These are phyloP conservation scores for Mortierella sp. DNA, from an alignment of 371 early-diverging fungal species.

Conservation along the genomic window DNA sequence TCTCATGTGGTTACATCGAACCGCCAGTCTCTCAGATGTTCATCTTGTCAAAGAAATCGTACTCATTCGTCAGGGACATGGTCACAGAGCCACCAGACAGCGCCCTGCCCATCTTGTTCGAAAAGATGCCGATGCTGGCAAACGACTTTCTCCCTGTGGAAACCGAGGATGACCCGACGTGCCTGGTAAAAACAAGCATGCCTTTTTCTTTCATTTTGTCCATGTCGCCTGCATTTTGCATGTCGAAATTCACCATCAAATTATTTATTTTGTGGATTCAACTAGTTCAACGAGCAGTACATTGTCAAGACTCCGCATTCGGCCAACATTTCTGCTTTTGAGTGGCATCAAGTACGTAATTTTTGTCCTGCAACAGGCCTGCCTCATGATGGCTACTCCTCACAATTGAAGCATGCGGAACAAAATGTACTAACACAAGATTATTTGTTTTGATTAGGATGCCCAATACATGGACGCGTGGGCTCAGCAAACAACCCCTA, in stretches of 20 bases:
- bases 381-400: too few species aligned
- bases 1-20: constrained; percentile 47
- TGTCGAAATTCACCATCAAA: neutral
- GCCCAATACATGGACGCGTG: constrained; percentile 42
- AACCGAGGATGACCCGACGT: constrained; percentile 12
- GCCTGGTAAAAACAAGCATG: constrained; percentile 17
- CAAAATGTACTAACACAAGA: neutral
- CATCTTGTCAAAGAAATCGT: constrained; percentile 33
- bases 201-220: neutral
- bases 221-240: neutral
- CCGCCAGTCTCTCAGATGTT: constrained; percentile 46
- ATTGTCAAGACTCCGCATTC: constrained; percentile 51
- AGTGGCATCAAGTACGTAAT: constrained; percentile 42
- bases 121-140: constrained; percentile 24
- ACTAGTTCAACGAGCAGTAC: constrained; percentile 54
- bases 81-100: constrained; percentile 46
- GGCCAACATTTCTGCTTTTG: constrained; percentile 19
- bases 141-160: constrained; percentile 23
- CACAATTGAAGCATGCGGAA: neutral
- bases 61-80: constrained; percentile 32
- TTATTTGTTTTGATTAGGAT: constrained; percentile 16
- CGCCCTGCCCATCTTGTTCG: constrained; percentile 33
- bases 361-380: neutral
- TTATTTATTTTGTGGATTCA: neutral
- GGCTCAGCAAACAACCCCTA: constrained; percentile 26